Evolutionary conservation across 495 filamentous ascomycete species (phyloP).

Genomic region (Articulospora tetracladia): DNA sequence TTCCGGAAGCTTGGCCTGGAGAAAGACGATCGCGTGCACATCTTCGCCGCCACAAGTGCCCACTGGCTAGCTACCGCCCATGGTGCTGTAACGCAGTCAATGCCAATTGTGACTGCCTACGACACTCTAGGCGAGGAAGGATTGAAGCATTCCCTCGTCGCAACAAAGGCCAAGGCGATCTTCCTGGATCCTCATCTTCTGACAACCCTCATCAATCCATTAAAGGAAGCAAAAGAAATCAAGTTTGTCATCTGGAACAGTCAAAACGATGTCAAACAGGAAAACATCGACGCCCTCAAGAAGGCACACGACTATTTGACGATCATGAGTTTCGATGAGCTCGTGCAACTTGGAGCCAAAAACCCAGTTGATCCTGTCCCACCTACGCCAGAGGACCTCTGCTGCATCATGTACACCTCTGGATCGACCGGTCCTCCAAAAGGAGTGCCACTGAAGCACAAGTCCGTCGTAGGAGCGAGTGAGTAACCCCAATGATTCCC

Average conservation of each 20-base stretch:
- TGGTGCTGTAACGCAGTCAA: constrained; percentile 78
- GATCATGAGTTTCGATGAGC: constrained; percentile 80
- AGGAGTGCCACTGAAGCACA: constrained; percentile 89
- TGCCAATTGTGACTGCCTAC: constrained; percentile 95
- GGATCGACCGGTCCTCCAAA: constrained; percentile 97
- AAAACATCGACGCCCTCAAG: constrained; percentile 77
- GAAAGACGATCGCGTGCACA: constrained; percentile 72
- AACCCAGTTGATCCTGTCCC: constrained; percentile 79
- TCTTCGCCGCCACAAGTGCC: constrained; percentile 85
- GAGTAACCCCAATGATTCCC: constrained; percentile 29
- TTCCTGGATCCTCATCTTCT: constrained; percentile 88
- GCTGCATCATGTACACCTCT: constrained; percentile 99
- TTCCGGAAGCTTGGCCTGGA: constrained; percentile 75
- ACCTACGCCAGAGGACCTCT: constrained; percentile 80
- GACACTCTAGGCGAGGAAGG: constrained; percentile 96
- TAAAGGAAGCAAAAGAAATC: constrained; percentile 75
- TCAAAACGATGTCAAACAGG: constrained; percentile 68
- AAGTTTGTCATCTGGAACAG: constrained; percentile 88
- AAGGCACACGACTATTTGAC: constrained; percentile 63
- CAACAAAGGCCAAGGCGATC: constrained; percentile 81
- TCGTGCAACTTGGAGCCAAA: constrained; percentile 76
- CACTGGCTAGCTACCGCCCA: constrained; percentile 78
- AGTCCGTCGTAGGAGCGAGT: constrained; percentile 84
- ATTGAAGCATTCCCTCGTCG: constrained; percentile 83
- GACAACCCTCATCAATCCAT: constrained; percentile 72